A percentile compares a stretch with the other conserved stretches of the same genome.
Conservation (phyloP, 1,284 basidiomycete species). For the Phylloporus sp. region DNA sequence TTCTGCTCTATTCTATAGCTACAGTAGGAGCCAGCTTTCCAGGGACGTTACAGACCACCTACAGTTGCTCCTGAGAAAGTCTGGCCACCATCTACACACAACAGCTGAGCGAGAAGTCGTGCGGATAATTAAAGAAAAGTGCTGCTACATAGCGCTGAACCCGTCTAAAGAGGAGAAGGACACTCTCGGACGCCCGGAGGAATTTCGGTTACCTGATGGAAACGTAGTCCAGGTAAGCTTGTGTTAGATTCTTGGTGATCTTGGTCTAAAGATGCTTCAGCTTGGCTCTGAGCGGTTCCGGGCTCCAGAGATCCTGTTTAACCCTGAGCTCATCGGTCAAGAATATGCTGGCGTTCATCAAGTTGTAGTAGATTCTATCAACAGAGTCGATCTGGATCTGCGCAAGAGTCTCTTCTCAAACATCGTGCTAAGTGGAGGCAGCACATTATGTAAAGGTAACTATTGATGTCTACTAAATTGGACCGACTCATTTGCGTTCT, state of each 20-base stretch:
- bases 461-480: constrained; percentile 7
- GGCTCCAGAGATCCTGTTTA: constrained; percentile 97
- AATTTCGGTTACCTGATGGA: constrained; percentile 95
- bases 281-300: constrained; percentile 95
- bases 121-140: constrained; percentile 97
- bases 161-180: constrained; percentile 97
- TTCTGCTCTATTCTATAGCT: constrained; percentile 9
- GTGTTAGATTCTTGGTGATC: background rate
- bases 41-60: constrained; percentile 98
- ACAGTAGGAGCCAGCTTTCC: constrained; percentile 20
- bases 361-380: constrained; percentile 89
- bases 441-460: constrained; percentile 90
- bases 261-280: constrained; percentile 44
- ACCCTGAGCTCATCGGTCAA: constrained; percentile 94
- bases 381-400: constrained; percentile 86
- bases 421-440: constrained; percentile 96
- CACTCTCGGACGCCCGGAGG: constrained; percentile 74
- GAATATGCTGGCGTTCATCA: constrained; percentile 98
- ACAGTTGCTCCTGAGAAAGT: constrained; percentile 91
- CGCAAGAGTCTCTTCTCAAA: constrained; percentile 96
- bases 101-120: constrained; percentile 98
- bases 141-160: constrained; percentile 92
- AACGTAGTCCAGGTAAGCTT: constrained; percentile 83
- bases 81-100: constrained; percentile 94
- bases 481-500: constrained; percentile 12